Base-by-base conservation (phyloP, 2,329 filamentous ascomycete species). In the Hymenoscyphus albidus region DNA sequence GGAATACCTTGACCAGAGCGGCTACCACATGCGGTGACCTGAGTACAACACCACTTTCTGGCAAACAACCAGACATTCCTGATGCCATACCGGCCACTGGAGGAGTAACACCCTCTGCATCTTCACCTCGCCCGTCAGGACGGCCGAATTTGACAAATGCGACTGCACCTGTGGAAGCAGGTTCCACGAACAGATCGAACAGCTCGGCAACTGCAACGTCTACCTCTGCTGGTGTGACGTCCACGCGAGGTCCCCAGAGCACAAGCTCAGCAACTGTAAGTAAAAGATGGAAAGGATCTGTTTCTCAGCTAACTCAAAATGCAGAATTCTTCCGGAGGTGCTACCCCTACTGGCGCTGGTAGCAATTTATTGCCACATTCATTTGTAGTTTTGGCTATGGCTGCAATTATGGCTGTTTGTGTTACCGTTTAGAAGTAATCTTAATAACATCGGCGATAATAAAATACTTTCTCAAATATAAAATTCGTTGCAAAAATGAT, bases 1-100 rank as follows among this genome's bases (percentile, higher is more conserved):
- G 69, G 44, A 55, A 22, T 7, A 64, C 60, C n/a, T 60, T 70
- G 35, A 62, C 64, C 6, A 61, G 62, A 16, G 63, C 58, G 35
- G 69, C 56, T 18, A 62, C 62, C 2, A 32, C 31, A 7, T 70
- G 69, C 44, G 69, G 68, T 22, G 60, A n/a, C 16, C 27, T 59
- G 18, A 58, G 39, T 40, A 59, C 61, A 4, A 59, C 55, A 54
- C 61, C 61, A 6, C 39, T 59, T n/a, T 58, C 61, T 38, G 61
- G 56, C 12, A 18, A 27, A 16, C 56, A 58, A 31, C n/a, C 54
- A 58, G 61, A 62, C 22, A 31, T 59, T 16, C 55, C 61, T 1
- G 56, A 40, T 44, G 61, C 61, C 40, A 62, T 44, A 22, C 60
- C 60, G 6, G 60, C 51, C 31, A 38, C 48, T 13, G 60, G 60